Percentiles rank a stretch among this genome's conserved stretches.
phyloP scores from a whole-genome alignment of 108 stramenopile species.

The Mediolabrus comicus region DNA sequence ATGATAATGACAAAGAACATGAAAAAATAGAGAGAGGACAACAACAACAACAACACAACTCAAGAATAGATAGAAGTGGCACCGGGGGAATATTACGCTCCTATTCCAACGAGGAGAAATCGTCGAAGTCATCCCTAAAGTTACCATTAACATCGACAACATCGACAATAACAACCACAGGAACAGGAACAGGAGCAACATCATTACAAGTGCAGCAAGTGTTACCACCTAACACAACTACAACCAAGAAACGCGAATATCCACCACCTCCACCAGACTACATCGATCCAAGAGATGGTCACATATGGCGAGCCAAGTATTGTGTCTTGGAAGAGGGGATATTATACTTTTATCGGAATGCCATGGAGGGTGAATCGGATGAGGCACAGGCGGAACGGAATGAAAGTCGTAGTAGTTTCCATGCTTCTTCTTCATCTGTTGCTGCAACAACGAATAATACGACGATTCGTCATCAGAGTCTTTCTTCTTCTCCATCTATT shows the following conservation, averaged over 20 bases:
- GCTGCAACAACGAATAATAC: slow-evolving; percentile 6
- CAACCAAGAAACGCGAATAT: slow-evolving; percentile 5
- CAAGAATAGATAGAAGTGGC: no score
- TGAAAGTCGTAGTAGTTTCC: slow-evolving; percentile 1
- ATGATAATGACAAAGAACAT: not conserved
- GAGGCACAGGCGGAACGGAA: slow-evolving; percentile 71
- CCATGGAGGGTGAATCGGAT: slow-evolving; percentile 55
- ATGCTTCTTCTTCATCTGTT: slow-evolving; percentile 7
- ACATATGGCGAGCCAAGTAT: slow-evolving; percentile 77
- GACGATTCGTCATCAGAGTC: not conserved
- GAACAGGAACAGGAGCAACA: not conserved
- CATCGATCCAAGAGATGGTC: slow-evolving; percentile 64
- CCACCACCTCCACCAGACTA: slow-evolving; percentile 52
- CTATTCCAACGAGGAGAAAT: slow-evolving; percentile 6
- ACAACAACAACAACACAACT: not conserved
- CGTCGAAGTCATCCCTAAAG: not conserved
- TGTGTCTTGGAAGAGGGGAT: slow-evolving; percentile 76
- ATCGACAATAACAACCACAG: no score
- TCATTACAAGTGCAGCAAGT: not conserved
- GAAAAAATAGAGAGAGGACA: not conserved
- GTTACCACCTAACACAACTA: not conserved
- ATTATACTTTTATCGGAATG: slow-evolving; percentile 77
- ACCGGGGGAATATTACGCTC: slow-evolving; percentile 3
- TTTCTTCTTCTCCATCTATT: slow-evolving; percentile 1
- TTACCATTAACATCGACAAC: not conserved